Evolutionary conservation across 2,329 filamentous ascomycete species (phyloP), one percentile per base, ranked within the genome.

Genomic region (Cyclaneusma minus): DNA sequence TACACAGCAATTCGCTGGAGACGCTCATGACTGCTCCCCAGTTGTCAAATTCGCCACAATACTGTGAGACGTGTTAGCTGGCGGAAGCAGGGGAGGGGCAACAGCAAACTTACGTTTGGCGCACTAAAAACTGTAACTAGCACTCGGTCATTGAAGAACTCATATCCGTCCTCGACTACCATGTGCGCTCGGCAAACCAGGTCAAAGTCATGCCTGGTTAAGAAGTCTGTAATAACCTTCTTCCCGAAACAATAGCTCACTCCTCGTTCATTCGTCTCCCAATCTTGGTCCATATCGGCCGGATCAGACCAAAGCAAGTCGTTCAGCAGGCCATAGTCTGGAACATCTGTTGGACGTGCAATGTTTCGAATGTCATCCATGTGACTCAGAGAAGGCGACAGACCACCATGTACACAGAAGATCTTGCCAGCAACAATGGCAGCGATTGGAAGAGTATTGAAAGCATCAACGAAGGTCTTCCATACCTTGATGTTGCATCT

Each of bases 11-110:
- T 51, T 95, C 89, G 9, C 70, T 71, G 2, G 84, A 94, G 13
- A 98, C 89, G 3, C 87, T 93, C 89, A 98, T 98, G 39, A 95
- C 85, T 9, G 89, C 89, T 12, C 89, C 89, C 83, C 89, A 95
- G 37, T 98, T 98, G 49, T 98, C 89, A 40, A 98, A 98, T 52
- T 98, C 89, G 39, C 89, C 89, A 44, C 89, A 98, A 47, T 98
- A 95, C 81, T 92, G 11, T 16, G 6, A 21, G 12, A 13, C 11
- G 27, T 16, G 22, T 34, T 24, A 25, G 25, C 17, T 4, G 16
- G 16, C 6, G 9, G 11, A 5, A 15, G 19, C 7, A 17, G 8
- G 12, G 3, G 3, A 25, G 3, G 6, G 14, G 9, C 8, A 23
- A 30, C 13, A 11, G 7, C 25, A n/a, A n/a, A 66, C 82, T 67